Evolutionary conservation across 352 stramenopile genomes (phyloP).

Genomic region (Thalassiosira hispida): DNA sequence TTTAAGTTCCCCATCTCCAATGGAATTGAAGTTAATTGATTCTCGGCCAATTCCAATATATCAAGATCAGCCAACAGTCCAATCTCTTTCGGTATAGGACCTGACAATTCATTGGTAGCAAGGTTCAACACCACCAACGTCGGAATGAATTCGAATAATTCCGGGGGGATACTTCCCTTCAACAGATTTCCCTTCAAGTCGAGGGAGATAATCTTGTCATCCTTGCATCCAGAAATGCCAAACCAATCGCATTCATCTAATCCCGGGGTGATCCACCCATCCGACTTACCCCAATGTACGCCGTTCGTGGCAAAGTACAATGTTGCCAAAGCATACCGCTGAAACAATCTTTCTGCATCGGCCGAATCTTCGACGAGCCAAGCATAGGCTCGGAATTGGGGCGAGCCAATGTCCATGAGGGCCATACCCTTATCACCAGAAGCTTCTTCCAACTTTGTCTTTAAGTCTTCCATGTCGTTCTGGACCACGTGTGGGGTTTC

Average conservation of each 20-base stretch:
- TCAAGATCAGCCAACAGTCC: conserved; percentile 35
- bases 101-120: conserved; percentile 35
- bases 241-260: conserved; percentile 46
- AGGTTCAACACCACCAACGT: conserved; percentile 37
- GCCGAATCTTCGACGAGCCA: conserved; percentile 46
- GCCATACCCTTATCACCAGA: conserved; percentile 20
- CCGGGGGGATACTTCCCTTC: conserved; percentile 28
- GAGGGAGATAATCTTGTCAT: conserved; percentile 29
- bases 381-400: conserved; percentile 50
- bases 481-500: conserved; percentile 23
- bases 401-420: conserved; percentile 30
- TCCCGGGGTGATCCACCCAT: conserved; percentile 36
- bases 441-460: conserved; percentile 15
- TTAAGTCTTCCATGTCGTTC: conserved; percentile 23
- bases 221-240: conserved; percentile 34
- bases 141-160: conserved; percentile 41
- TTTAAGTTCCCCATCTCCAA: conserved; percentile 46
- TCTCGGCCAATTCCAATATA: conserved; percentile 67
- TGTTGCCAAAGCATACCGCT: conserved; percentile 50
- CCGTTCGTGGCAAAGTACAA: conserved; percentile 50
- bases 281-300: conserved; percentile 26
- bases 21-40: conserved; percentile 66
- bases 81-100: conserved; percentile 50
- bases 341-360: conserved; percentile 27
- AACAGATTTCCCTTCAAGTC: conserved; percentile 39